Evolutionary conservation across 202 grass and related monocot species (phyloP), one percentile per base, ranked within the genome.

Genomic region (Digitaria exilis): DNA sequence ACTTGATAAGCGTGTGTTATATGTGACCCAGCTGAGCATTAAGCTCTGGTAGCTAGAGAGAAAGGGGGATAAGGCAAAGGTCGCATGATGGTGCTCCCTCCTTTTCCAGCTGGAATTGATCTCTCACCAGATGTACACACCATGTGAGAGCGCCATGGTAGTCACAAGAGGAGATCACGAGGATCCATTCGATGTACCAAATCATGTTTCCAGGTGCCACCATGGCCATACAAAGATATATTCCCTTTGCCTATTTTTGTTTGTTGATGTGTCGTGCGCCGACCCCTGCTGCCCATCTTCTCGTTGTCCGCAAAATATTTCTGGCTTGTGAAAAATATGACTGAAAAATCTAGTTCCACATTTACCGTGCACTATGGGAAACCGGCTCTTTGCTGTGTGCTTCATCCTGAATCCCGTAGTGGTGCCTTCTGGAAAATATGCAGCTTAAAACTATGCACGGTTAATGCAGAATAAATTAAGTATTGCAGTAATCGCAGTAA

Each of bases 21-120:
- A 29, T 71, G 58, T 64, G 87, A 65, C 71, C 65, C 82, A 71
- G 26, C 34, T 63, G 80, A 58, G 80, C 79, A 87, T 83, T 83
- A 78, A 26, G 80, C 63, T 56, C 18, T 41, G 43, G 51, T 62
- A 80, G 61, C 68, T 57, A 21, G 42, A 76, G 51, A 80, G 51
- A 75, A 41, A 37, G 43, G 21, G 43, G 16, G 76, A 88, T 84
- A 88, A 79, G 34, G 74, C 56, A 73, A 34, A 56, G 61, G 63
- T 51, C 9, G 45, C 26, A 76, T 50, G 10, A 37, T 67, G 58
- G 67, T 84, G 67, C 48, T 78, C 60, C 22, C 45, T 63, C 11
- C 29, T 15, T 82, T 84, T 79, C 79, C 68, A 68, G 75, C 68
- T 84, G 59, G 26, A 67, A 51, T 68, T 74, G 22, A 35, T 37